Evolutionary conservation across 306 rosid species (phyloP).

Genomic region (Malus fusca): DNA sequence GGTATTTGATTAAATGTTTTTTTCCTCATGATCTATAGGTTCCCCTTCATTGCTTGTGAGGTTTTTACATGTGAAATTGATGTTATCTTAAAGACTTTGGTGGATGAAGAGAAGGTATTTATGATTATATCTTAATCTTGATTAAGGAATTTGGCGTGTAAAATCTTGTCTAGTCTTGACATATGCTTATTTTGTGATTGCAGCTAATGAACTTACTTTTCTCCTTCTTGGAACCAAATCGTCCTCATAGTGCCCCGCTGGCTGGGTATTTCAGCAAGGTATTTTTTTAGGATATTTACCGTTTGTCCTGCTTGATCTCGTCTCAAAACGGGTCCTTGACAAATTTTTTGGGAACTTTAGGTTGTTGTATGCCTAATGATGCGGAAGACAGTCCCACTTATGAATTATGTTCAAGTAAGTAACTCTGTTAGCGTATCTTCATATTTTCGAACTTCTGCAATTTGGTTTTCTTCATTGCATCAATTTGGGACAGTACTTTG

Average conservation of each 20-base stretch:
- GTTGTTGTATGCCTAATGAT: slow-evolving; percentile 94
- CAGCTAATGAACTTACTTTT: slow-evolving; percentile 94
- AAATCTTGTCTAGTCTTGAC: slow-evolving; percentile 9
- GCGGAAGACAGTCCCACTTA: slow-evolving; percentile 83
- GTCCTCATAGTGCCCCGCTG: slow-evolving; percentile 63
- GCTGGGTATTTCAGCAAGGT: slow-evolving; percentile 99
- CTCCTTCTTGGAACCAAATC: slow-evolving; percentile 88
- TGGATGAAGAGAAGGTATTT: slow-evolving; percentile 93
- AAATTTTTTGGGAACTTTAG: slow-evolving; percentile 29
- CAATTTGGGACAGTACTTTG: neutral
- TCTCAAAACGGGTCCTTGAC: neutral
- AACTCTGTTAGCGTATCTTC: neutral
- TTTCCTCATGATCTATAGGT: slow-evolving; percentile 39
- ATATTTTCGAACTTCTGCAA: neutral
- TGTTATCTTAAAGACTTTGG: slow-evolving; percentile 93
- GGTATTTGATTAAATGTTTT: slow-evolving; percentile 14
- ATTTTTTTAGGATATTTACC: neutral
- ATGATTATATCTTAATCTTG: neutral
- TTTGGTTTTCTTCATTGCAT: neutral
- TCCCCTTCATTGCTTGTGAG: slow-evolving; percentile 95
- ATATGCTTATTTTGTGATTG: slow-evolving; percentile 14
- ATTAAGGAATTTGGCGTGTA: slow-evolving; percentile 1
- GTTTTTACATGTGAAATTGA: slow-evolving; percentile 96
- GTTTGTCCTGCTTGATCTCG: neutral
- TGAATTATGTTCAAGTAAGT: slow-evolving; percentile 95